Evolutionary conservation across 2,329 filamentous ascomycete species (phyloP), one percentile per base, ranked within the genome.

Genomic region (Capronia coronata): DNA sequence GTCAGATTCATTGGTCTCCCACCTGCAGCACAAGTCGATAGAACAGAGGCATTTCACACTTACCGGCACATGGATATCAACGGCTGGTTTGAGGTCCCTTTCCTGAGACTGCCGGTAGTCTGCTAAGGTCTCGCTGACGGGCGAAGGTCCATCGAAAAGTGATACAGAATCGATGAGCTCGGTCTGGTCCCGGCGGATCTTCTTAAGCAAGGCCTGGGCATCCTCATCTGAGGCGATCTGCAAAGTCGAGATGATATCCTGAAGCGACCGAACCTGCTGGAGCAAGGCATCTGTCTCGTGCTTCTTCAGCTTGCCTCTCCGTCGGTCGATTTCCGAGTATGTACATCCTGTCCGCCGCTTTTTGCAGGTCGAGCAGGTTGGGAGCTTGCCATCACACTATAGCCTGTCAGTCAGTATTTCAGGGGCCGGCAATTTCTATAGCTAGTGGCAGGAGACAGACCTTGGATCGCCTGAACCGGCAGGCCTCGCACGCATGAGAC

Each of bases 391-490:
- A 30, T 51, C 39, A 29, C 49, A 51, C 49, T 51, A 22, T 11
- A 29, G 23, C 7, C n/a, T n/a, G n/a, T 8, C 6, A 19, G 18
- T 37, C 16, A 37, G 14, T 18, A 6, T 37, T n/a, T 13, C 23
- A 10, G 13, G 30, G n/a, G n/a, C n/a, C n/a, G n/a, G n/a, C n/a
- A n/a, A n/a, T n/a, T n/a, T n/a, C 30, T 16, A 9, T 16, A n/a
- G n/a, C 3, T 14, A 9, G 39, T 16, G 13, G 16, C 40, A 40
- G 10, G 23, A 39, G 9, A 23, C 25, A 39, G 43, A 37, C 48
- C 48, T 50, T 50, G 27, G 48, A 50, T 13, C 48, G 42, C 22
- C 43, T 46, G 37, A 38, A 35, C 14, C 48, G 48, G 25, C 48
- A 50, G 27, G 48, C 23, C 14, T 50, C 42, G 18, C 48, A 50